Conservation (phyloP, 2,329 filamentous ascomycete species). For the Cyclaneusma minus region DNA sequence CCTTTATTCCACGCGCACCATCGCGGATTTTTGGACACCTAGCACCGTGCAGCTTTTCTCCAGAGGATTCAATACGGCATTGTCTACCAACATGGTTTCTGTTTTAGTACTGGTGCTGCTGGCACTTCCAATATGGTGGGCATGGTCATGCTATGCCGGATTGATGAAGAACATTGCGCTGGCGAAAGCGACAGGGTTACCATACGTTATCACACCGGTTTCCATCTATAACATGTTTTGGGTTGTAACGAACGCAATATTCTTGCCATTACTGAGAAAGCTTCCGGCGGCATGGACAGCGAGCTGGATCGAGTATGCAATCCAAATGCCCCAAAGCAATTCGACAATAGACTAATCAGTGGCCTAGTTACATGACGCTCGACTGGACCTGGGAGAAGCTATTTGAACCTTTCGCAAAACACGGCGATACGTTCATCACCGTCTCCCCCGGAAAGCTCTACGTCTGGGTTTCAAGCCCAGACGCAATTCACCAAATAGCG, state of each 20-base stretch:
- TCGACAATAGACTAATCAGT: slow-evolving; percentile 5
- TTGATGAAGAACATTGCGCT: slow-evolving; percentile 29
- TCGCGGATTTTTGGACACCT: too few species aligned
- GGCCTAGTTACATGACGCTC: slow-evolving; percentile 32
- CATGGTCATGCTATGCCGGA: slow-evolving; percentile 13
- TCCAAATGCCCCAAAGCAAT: not conserved
- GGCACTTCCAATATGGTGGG: slow-evolving; percentile 9
- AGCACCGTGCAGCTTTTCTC: too few species aligned
- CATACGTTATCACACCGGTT: slow-evolving; percentile 33
- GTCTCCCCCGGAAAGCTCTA: slow-evolving; percentile 39
- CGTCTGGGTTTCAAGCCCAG: slow-evolving; percentile 45
- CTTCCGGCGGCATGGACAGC: slow-evolving; percentile 40
- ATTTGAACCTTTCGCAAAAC: slow-evolving; percentile 38
- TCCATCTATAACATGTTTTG: slow-evolving; percentile 35
- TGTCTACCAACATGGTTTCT: slow-evolving; percentile 12
- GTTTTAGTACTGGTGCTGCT: slow-evolving; percentile 8
- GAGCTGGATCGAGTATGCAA: slow-evolving; percentile 41
- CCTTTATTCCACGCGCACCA: too few species aligned
- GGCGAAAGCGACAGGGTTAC: slow-evolving; percentile 34
- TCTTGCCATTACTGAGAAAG: slow-evolving; percentile 36
- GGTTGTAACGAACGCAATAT: slow-evolving; percentile 37
- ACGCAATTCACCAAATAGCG: slow-evolving; percentile 50
- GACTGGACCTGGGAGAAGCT: slow-evolving; percentile 44
- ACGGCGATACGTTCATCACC: slow-evolving; percentile 50
- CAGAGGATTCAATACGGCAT: too few species aligned